Conservation (phyloP, 2,329 filamentous ascomycete species). For the Sporothrix sp. region DNA sequence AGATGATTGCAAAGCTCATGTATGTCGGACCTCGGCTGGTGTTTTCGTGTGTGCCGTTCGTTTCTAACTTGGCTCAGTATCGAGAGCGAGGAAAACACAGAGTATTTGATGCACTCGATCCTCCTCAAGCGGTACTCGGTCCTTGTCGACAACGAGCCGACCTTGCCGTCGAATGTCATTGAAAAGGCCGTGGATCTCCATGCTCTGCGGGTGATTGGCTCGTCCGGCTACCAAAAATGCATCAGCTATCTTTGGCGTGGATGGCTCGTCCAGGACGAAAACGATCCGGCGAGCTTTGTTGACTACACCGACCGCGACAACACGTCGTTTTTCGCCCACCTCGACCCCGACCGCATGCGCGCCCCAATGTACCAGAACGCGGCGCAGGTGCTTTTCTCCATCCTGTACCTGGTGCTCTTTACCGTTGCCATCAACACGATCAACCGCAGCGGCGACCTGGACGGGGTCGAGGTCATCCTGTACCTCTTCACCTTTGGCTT, state of each 20-base stretch:
- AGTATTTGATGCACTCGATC: constrained; percentile 69
- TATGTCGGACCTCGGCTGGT: constrained; percentile 17
- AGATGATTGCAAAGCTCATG: constrained; percentile 80
- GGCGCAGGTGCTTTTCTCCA: constrained; percentile 72
- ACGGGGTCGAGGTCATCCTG: constrained; percentile 70
- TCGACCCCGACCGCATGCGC: constrained; percentile 91
- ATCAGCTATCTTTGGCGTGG: constrained; percentile 88
- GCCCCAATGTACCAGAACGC: constrained; percentile 88
- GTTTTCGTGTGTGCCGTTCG: neutral
- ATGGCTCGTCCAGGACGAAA: constrained; percentile 93
- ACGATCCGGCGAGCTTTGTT: constrained; percentile 81
- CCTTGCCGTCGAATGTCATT: constrained; percentile 73
- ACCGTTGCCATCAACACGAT: constrained; percentile 91
- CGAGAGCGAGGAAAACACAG: constrained; percentile 68
- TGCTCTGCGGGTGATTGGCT: constrained; percentile 77
- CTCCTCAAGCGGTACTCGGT: constrained; percentile 85
- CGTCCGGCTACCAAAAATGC: constrained; percentile 91
- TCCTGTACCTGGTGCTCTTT: constrained; percentile 76
- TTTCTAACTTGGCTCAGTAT: constrained; percentile 44
- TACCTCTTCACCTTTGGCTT: constrained; percentile 91
- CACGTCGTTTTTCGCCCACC: constrained; percentile 65
- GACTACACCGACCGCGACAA: constrained; percentile 78
- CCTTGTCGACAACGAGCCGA: constrained; percentile 59
- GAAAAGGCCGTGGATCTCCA: constrained; percentile 92
- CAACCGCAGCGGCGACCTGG: constrained; percentile 74